A percentile compares a stretch with the other conserved stretches of the same genome.
Evolutionary conservation across 345 rosid genomes (phyloP).

Genomic region (Gossypium turneri): DNA sequence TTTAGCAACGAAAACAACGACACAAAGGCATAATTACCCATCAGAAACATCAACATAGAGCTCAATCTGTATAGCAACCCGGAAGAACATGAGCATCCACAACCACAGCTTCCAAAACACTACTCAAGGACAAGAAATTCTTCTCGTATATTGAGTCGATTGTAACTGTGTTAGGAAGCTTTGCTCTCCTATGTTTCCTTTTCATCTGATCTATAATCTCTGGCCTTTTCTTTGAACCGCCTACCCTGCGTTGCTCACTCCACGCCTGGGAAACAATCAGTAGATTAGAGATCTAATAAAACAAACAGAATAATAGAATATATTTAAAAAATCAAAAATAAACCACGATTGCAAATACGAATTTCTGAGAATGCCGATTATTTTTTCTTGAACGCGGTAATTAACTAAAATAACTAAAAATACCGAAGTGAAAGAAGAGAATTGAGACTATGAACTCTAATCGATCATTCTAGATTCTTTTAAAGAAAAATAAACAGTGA

Average conservation of each 20-base stretch:
- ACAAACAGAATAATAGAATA: neutral
- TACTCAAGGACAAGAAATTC: slow-evolving; percentile 63
- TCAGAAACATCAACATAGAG: slow-evolving; percentile 8
- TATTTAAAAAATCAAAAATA: neutral
- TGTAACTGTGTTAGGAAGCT: slow-evolving; percentile 65
- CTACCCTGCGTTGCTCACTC: slow-evolving; percentile 61
- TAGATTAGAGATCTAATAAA: neutral
- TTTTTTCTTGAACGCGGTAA: neutral
- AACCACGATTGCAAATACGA: neutral
- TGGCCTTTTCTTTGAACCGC: slow-evolving; percentile 60
- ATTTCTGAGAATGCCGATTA: neutral
- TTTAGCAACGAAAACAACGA: neutral
- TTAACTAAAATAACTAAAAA: neutral
- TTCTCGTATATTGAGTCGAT: slow-evolving; percentile 81
- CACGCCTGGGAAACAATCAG: slow-evolving; percentile 45
- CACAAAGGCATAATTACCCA: neutral
- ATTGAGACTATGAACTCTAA: neutral
- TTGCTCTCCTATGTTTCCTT: slow-evolving; percentile 60
- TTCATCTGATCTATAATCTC: slow-evolving; percentile 56
- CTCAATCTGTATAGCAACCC: slow-evolving; percentile 32
- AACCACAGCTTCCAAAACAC: slow-evolving; percentile 76
- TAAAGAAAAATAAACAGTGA: no score
- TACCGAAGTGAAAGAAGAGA: no score
- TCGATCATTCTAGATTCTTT: neutral
- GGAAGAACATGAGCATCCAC: slow-evolving; percentile 68